Conservation (phyloP, 768 basidiomycete species). For the Astraeus odoratus region DNA sequence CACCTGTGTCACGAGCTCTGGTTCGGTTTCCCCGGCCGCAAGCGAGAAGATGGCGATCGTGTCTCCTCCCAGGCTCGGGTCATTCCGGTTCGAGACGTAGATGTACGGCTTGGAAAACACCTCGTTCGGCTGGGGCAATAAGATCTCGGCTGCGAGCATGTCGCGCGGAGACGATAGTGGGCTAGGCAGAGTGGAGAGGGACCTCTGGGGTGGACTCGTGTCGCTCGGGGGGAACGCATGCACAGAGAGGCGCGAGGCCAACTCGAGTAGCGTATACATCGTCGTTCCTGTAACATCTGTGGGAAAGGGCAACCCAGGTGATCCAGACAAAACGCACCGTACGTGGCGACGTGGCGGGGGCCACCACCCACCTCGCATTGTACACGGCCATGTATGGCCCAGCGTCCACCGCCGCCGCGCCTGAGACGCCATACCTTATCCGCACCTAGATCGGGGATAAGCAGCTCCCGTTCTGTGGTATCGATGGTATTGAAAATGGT, state of each 20-base stretch:
- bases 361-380: constrained; percentile 51
- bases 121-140: constrained; percentile 48
- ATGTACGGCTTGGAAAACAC: constrained; percentile 52
- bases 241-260: constrained; percentile 49
- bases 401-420: constrained; percentile 36
- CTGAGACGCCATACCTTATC: constrained; percentile 58
- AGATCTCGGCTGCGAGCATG: constrained; percentile 66
- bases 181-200: constrained; percentile 42
- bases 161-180: constrained; percentile 36
- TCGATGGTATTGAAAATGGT: constrained; percentile 38
- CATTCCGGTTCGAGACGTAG: constrained; percentile 72
- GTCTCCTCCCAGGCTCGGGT: constrained; percentile 64
- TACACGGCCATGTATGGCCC: constrained; percentile 46
- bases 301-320: not conserved
- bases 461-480: constrained; percentile 45
- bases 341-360: constrained; percentile 60
- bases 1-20: constrained; percentile 53
- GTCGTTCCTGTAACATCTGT: constrained; percentile 39
- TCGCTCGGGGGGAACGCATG: constrained; percentile 44
- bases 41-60: constrained; percentile 64
- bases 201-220: constrained; percentile 30
- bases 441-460: constrained; percentile 71
- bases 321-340: constrained; percentile 38
- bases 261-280: constrained; percentile 63
- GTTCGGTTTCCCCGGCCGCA: constrained; percentile 32